Conservation (phyloP, 2,329 filamentous ascomycete species). For the Phialophora verrucosa region DNA sequence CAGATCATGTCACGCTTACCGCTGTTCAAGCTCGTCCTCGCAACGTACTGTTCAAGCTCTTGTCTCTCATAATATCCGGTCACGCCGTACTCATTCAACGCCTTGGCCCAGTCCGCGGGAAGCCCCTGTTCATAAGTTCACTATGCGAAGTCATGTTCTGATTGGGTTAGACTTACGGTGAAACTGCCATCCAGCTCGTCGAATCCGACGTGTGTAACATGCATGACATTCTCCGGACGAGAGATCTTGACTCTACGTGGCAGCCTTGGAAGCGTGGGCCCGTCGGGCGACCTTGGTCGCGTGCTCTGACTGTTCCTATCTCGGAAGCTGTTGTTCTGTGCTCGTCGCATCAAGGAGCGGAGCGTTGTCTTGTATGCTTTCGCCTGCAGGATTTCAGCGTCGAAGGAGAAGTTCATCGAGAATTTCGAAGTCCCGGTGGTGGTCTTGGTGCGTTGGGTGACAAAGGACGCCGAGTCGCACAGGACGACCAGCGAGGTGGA, state of each 20-base stretch:
- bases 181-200: background rate
- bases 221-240: background rate
- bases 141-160: background rate
- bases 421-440: background rate
- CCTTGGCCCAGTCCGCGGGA: background rate
- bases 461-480: constrained; percentile 1
- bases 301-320: background rate
- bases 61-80: background rate
- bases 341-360: constrained; percentile 1
- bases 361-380: background rate
- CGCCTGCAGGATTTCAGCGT: background rate
- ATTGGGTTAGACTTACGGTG: background rate
- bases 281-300: background rate
- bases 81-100: background rate
- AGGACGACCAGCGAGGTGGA: background rate
- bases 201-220: background rate
- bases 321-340: background rate
- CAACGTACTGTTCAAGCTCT: background rate
- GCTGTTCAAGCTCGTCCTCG: background rate
- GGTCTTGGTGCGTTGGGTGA: background rate
- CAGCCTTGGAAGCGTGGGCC: background rate
- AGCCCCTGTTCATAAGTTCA: background rate
- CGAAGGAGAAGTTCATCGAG: background rate
- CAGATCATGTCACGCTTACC: background rate
- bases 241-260: background rate